Base-by-base conservation (phyloP, 805 yeast species). In the Blastobotrys terrestris region DNA sequence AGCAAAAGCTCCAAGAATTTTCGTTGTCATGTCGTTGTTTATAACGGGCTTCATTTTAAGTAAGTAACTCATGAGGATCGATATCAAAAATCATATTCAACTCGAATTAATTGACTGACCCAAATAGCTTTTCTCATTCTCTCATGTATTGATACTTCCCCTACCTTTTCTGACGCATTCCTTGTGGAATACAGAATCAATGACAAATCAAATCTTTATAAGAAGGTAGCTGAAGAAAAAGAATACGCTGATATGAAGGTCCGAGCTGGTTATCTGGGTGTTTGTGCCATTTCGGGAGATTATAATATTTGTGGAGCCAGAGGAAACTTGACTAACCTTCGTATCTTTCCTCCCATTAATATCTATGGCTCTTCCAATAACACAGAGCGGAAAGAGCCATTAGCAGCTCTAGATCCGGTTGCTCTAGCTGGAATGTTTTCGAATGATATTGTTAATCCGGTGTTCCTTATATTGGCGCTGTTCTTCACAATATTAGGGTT, bases 371-470 rank as follows among this genome's bases (percentile, higher is more conserved):
- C 35, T 11, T 26, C 35, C 4, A 7, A 21, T 7, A 42, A 45
- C 45, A 15, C 14, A 8, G 42, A 41, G 15, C 20, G 39, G 4
- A 31, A 21, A 20, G 21, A 39, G 4, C 35, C 40, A n/a, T 21
- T 22, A 31, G 51, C 45, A 14, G 20, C 43, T 2, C 43, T 56
- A n/a, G 49, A 53, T 41, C 59, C 60, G n/a, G 42, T 55, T 21
- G 44, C 19, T 5, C 41, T 59, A 46, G 62, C 60, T n/a, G 18
- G 13, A 5, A 18, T 16, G 11, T 59, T 59, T 42, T 50, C 62
- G 21, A 52, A 42, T 14, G 45, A 53, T 18, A 51, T 55, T n/a
- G 55, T 57, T 42, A 57, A 56, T 46, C 60, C 62, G 2, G 55
- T 50, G 31, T 22, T 54, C 16, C 31, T 57, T 4, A 21, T 43